These are phyloP conservation scores for Conringia planisiliqua DNA, from an alignment of 345 rosid species.

Conservation along the genomic window DNA sequence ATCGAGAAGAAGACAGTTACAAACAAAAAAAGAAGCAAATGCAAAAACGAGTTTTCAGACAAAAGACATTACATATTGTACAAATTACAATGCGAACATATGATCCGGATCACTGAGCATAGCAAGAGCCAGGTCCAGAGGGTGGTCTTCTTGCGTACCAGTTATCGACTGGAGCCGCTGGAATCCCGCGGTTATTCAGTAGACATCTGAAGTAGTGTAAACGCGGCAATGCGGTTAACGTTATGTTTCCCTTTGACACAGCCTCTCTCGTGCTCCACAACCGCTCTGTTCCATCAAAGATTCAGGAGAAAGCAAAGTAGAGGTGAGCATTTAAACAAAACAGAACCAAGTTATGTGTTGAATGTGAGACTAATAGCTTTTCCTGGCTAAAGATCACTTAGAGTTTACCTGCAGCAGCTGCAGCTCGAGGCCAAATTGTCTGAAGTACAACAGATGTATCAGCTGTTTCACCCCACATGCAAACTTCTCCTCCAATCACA, in stretches of 20 bases:
- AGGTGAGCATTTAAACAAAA: not conserved
- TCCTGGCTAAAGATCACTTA: not conserved
- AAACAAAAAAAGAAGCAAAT: not conserved
- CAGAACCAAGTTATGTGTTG: not conserved
- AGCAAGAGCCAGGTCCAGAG: constrained; percentile 73
- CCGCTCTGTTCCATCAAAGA: constrained; percentile 48
- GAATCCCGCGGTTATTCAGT: constrained; percentile 71
- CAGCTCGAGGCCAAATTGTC: constrained; percentile 95
- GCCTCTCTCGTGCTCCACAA: constrained; percentile 74
- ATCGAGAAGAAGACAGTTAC: not conserved
- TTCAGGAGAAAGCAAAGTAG: not conserved
- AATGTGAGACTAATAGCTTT: not conserved
- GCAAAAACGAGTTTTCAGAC: not conserved
- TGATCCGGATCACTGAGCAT: constrained; percentile 50
- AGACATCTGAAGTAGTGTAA: constrained; percentile 87
- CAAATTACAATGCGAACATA: not conserved
- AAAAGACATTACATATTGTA: constrained; percentile 16
- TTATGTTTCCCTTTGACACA: constrained; percentile 45
- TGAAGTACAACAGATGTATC: constrained; percentile 83
- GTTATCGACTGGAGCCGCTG: constrained; percentile 76
- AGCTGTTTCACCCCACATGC: constrained; percentile 91
- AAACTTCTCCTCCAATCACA: constrained; percentile 95
- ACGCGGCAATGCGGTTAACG: constrained; percentile 58
- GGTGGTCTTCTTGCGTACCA: constrained; percentile 61
- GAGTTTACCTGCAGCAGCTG: constrained; percentile 74